Evolutionary conservation across 306 rosid genomes (phyloP).

Genomic region (Notholithocarpus densiflorus): DNA sequence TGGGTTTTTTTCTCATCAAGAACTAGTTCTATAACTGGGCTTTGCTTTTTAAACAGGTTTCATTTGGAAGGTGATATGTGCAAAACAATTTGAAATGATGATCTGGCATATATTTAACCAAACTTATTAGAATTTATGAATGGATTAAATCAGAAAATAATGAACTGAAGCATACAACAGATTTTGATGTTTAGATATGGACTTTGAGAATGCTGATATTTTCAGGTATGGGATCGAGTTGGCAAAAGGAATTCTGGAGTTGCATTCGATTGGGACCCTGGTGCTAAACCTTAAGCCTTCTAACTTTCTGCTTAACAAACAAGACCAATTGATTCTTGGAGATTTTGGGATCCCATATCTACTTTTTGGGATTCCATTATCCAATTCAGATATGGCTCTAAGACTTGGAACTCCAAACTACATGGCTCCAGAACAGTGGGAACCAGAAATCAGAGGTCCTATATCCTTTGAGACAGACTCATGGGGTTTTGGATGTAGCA

Average conservation of each 20-base stretch:
- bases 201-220: conserved; percentile 22
- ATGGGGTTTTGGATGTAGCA: conserved; percentile 86
- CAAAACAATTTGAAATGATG: not conserved
- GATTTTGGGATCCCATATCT: conserved; percentile 84
- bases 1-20: not conserved
- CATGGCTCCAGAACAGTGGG: conserved; percentile 99
- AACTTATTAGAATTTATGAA: not conserved
- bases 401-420: conserved; percentile 90
- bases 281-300: conserved; percentile 84
- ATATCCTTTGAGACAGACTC: conserved; percentile 86
- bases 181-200: conserved; percentile 5
- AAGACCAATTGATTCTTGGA: conserved; percentile 74
- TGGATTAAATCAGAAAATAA: not conserved
- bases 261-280: conserved; percentile 64
- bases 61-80: not conserved
- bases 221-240: conserved; percentile 79
- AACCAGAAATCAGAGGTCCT: conserved; percentile 87
- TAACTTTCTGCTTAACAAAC: conserved; percentile 61
- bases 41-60: not conserved
- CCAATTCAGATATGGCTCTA: conserved; percentile 49
- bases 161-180: not conserved
- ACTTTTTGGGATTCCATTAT: conserved; percentile 52
- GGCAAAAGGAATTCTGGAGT: conserved; percentile 65
- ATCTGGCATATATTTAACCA: not conserved
- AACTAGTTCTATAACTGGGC: not conserved